Conservation (phyloP, 192 early-diverging fungal genomes). For the Coemansia sp. region DNA sequence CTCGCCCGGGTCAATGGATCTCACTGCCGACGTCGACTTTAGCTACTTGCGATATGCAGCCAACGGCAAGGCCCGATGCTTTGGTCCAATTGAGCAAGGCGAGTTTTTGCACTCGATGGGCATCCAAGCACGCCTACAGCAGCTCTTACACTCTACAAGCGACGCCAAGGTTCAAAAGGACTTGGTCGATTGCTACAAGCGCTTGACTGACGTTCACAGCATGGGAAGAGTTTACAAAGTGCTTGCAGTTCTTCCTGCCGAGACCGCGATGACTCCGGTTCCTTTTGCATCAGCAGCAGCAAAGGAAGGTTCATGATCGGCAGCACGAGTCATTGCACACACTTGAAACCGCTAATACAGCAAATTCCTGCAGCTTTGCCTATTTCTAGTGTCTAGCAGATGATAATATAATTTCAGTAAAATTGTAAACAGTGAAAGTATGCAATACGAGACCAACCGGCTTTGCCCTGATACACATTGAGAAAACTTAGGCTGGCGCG, state of each 20-base stretch:
- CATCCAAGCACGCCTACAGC: conserved; percentile 67
- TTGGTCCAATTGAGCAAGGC: conserved; percentile 80
- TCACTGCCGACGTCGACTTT: conserved; percentile 94
- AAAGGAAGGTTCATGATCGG: background rate
- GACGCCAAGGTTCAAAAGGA: conserved; percentile 53
- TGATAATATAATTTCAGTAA: background rate
- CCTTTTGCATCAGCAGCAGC: conserved; percentile 25
- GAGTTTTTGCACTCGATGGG: conserved; percentile 74
- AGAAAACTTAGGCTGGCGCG: background rate
- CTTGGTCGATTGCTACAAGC: conserved; percentile 65
- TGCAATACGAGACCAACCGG: too few species aligned
- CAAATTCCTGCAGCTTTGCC: too few species aligned
- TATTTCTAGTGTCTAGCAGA: too few species aligned
- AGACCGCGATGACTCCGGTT: conserved; percentile 2
- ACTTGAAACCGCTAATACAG: too few species aligned
- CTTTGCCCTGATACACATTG: too few species aligned
- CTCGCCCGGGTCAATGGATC: conserved; percentile 77
- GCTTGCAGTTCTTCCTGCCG: conserved; percentile 56
- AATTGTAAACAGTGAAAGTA: background rate
- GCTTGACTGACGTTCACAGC: conserved; percentile 66
- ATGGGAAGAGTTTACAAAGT: conserved; percentile 92
- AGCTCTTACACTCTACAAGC: conserved; percentile 58
- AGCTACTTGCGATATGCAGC: conserved; percentile 60
- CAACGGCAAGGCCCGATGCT: conserved; percentile 46
- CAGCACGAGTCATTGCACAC: too few species aligned